These are phyloP conservation scores for Boletus smithii DNA, from an alignment of 1,284 basidiomycete species.

Conservation along the genomic window DNA sequence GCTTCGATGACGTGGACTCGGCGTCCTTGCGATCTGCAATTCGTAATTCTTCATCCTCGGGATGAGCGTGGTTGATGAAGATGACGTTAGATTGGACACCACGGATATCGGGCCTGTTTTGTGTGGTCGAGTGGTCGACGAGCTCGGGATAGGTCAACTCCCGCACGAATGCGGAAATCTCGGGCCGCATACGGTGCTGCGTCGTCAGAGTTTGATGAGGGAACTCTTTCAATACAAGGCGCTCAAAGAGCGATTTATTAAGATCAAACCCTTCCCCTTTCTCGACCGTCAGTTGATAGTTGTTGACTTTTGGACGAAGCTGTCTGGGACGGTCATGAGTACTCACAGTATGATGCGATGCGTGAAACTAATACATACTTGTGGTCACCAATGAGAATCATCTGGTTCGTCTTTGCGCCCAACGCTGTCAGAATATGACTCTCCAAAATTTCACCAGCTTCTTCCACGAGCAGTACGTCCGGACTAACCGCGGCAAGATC, in stretches of 20 bases:
- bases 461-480: constrained; percentile 58
- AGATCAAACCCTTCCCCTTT: constrained; percentile 63
- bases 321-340: constrained; percentile 42
- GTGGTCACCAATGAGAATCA: constrained; percentile 68
- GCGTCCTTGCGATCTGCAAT: constrained; percentile 45
- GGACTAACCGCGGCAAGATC: constrained; percentile 45
- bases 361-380: constrained; percentile 44
- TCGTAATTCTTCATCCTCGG: constrained; percentile 46
- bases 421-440: constrained; percentile 61
- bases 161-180: constrained; percentile 59
- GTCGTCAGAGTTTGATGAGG: constrained; percentile 54
- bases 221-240: constrained; percentile 57
- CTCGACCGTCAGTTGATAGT: constrained; percentile 58
- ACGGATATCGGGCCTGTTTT: constrained; percentile 45
- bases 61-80: constrained; percentile 56
- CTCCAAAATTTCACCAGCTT: constrained; percentile 69
- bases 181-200: constrained; percentile 70
- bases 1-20: constrained; percentile 52
- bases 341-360: background rate
- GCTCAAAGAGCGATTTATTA: constrained; percentile 63
- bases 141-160: constrained; percentile 62
- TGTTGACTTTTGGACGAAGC: constrained; percentile 65
- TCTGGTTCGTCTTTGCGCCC: constrained; percentile 43
- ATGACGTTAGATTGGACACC: constrained; percentile 57
- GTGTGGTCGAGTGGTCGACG: constrained; percentile 48